These are phyloP conservation scores for Saprolegnia diclina DNA, from an alignment of 352 stramenopile genomes.

Conservation along the genomic window DNA sequence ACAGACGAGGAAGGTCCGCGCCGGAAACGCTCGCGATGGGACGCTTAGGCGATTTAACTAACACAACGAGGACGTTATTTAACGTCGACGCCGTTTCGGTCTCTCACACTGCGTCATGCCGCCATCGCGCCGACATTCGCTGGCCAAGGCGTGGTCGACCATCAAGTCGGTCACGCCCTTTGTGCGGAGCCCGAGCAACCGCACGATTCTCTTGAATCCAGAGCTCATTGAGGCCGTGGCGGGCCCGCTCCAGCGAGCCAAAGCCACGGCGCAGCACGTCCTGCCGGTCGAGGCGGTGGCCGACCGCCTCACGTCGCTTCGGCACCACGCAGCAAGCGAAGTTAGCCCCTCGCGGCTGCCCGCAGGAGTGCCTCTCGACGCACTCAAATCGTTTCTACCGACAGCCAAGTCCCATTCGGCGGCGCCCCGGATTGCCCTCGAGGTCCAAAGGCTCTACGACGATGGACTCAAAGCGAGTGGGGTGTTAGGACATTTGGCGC, in stretches of 20 bases:
- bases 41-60: slow-evolving; percentile 9
- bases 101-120: too few species aligned
- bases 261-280: slow-evolving; percentile 1
- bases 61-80: slow-evolving; percentile 2
- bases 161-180: slow-evolving; percentile 12
- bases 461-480: background rate
- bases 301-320: background rate
- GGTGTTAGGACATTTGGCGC: slow-evolving; percentile 16
- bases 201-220: slow-evolving; percentile 11
- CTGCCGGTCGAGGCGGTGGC: background rate
- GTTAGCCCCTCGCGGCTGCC: background rate
- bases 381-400: background rate
- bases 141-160: background rate
- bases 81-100: background rate
- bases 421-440: background rate
- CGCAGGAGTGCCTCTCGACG: background rate
- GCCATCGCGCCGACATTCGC: background rate
- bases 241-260: background rate
- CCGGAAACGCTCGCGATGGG: slow-evolving; percentile 22
- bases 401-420: background rate
- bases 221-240: background rate
- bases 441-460: background rate
- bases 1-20: background rate
- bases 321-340: background rate
- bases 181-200: slow-evolving; percentile 16